These are phyloP conservation scores for Bruguiera hainesii DNA, from an alignment of 441 rosid species.

Conservation along the genomic window DNA sequence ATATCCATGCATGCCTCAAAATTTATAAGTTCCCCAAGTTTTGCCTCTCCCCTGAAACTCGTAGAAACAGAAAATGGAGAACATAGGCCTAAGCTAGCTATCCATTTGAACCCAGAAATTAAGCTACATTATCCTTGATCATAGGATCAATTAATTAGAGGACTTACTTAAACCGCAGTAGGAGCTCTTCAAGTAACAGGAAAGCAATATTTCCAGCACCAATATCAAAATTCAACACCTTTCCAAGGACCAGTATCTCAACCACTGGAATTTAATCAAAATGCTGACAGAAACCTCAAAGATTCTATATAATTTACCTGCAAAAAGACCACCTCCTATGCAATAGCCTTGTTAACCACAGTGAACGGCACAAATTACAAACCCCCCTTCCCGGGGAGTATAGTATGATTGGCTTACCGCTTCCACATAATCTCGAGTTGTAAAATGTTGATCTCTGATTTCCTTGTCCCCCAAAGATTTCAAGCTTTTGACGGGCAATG, in stretches of 20 bases:
- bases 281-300: constrained; percentile 5
- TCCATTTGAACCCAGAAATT: not conserved
- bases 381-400: not conserved
- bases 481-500: constrained; percentile 44
- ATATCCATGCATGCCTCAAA: constrained; percentile 77
- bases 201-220: constrained; percentile 57
- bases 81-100: constrained; percentile 1
- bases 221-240: constrained; percentile 69
- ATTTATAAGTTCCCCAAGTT: constrained; percentile 57
- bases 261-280: constrained; percentile 10
- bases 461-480: constrained; percentile 50
- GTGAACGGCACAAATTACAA: not conserved
- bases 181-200: constrained; percentile 55
- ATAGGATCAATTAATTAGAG: not conserved
- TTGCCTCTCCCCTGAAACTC: constrained; percentile 58
- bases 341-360: constrained; percentile 18
- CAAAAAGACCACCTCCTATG: constrained; percentile 67
- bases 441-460: constrained; percentile 64
- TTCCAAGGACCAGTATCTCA: constrained; percentile 14
- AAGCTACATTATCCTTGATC: constrained; percentile 3
- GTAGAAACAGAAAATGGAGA: constrained; percentile 3
- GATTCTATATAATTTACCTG: constrained; percentile 41
- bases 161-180: constrained; percentile 53
- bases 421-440: constrained; percentile 57
- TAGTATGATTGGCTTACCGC: constrained; percentile 45